A percentile compares a stretch with the other conserved stretches of the same genome.
Conservation (phyloP, 306 rosid genomes). For the Nissolia schottii region DNA sequence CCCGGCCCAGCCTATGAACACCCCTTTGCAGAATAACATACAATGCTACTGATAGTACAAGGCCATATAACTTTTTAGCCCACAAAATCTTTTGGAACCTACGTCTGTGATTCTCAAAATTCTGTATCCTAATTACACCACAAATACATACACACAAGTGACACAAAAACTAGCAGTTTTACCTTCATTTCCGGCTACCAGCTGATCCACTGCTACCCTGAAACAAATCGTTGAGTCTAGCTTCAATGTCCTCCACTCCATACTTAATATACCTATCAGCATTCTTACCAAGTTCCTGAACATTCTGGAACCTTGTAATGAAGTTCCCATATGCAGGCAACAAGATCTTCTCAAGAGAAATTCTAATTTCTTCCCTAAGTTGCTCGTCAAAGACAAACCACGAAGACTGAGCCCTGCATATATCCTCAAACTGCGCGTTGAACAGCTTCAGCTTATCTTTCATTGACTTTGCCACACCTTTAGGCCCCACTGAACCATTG, state of each 20-base stretch:
- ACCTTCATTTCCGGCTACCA: constrained; percentile 57
- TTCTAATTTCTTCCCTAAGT: constrained; percentile 46
- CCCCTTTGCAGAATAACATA: not conserved
- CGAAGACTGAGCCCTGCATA: not conserved
- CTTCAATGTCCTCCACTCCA: constrained; percentile 51
- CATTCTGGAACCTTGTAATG: constrained; percentile 48
- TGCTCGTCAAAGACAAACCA: constrained; percentile 32
- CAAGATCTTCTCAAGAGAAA: constrained; percentile 38
- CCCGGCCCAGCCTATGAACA: no score
- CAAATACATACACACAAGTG: constrained; percentile 37
- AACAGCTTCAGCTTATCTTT: constrained; percentile 54
- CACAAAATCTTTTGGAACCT: constrained; percentile 24
- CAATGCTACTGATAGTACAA: constrained; percentile 20
- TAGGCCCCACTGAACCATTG: constrained; percentile 32
- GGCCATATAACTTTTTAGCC: no score
- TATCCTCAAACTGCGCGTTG: not conserved
- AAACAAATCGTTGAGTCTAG: constrained; percentile 53
- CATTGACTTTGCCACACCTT: constrained; percentile 33
- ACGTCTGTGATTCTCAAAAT: constrained; percentile 21
- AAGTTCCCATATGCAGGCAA: constrained; percentile 72
- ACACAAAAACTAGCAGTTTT: constrained; percentile 12
- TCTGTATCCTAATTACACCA: constrained; percentile 27
- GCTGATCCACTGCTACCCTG: constrained; percentile 49
- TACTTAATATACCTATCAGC: constrained; percentile 57
- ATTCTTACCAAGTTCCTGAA: constrained; percentile 55